phyloP scores from a whole-genome alignment of 139 green algal genomes.

The Parachlorella kessleri region DNA sequence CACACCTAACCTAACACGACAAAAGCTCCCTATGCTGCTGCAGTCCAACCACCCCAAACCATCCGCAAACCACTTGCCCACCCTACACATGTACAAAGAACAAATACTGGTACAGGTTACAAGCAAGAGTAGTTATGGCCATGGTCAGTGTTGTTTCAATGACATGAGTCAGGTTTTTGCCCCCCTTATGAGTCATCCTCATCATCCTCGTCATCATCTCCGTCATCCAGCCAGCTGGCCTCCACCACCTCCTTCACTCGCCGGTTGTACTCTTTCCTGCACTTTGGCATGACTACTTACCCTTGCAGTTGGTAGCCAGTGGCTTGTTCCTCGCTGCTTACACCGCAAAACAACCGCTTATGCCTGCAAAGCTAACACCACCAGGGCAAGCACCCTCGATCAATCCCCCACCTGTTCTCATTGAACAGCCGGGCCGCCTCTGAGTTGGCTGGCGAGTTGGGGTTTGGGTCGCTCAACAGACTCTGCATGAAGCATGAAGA shows the following conservation, averaged over 20 bases:
- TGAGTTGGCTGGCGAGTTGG: slow-evolving; percentile 96
- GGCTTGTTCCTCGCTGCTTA: too few relatives aligned
- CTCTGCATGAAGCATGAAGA: slow-evolving; percentile 68
- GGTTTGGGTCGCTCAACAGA: slow-evolving; percentile 96
- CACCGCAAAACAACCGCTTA: too few relatives aligned
- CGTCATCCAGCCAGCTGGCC: slow-evolving; percentile 58
- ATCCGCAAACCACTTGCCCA: too few relatives aligned
- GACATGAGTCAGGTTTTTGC: not conserved
- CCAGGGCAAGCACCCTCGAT: too few relatives aligned
- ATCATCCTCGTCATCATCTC: slow-evolving; percentile 23
- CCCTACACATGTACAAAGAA: too few relatives aligned
- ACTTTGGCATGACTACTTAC: too few relatives aligned
- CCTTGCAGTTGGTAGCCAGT: too few relatives aligned
- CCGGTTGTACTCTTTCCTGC: slow-evolving; percentile 86
- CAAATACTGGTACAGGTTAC: not conserved
- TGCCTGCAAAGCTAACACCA: too few relatives aligned
- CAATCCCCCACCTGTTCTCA: slow-evolving; percentile 48
- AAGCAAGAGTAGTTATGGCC: not conserved
- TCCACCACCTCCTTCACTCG: slow-evolving; percentile 86
- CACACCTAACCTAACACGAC: too few relatives aligned
- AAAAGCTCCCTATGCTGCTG: too few relatives aligned
- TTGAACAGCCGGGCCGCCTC: slow-evolving; percentile 57
- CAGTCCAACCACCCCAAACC: too few relatives aligned
- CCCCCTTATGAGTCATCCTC: slow-evolving; percentile 19
- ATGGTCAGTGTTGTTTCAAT: not conserved